These are phyloP conservation scores for Linum trigynum DNA, from an alignment of 345 rosid genomes.

Conservation along the genomic window DNA sequence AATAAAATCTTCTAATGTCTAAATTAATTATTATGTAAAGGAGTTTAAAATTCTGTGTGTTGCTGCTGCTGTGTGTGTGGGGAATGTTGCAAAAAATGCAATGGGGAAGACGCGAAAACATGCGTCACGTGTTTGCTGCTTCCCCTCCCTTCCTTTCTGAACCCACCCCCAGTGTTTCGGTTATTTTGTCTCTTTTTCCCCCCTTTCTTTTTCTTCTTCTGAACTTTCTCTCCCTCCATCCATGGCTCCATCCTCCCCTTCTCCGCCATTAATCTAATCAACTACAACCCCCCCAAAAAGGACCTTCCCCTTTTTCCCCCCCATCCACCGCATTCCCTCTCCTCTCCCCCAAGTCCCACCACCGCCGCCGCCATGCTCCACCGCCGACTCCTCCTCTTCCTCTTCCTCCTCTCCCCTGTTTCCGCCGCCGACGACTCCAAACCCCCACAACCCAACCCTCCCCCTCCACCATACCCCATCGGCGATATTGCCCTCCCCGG, in stretches of 20 bases:
- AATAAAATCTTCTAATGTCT: too few species aligned
- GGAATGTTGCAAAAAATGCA: background rate
- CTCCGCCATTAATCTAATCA: background rate
- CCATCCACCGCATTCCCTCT: background rate
- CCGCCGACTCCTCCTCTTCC: background rate
- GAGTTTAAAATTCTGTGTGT: too few species aligned
- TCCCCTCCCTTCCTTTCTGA: background rate
- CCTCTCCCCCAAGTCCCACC: background rate
- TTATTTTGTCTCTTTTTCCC: background rate
- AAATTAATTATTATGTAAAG: too few species aligned
- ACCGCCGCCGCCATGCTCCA: background rate
- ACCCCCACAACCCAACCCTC: constrained; percentile 7
- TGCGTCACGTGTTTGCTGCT: background rate
- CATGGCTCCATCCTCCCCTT: background rate
- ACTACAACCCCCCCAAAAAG: background rate
- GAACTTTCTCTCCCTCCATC: background rate
- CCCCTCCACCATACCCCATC: background rate
- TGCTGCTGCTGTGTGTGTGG: background rate
- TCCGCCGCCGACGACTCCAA: constrained; percentile 3
- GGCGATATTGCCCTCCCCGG: background rate
- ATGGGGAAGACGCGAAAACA: background rate
- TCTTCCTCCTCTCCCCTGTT: background rate
- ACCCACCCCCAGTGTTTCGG: background rate
- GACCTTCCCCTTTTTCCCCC: background rate
- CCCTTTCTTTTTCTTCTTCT: background rate